These are phyloP conservation scores for Earliella scabrosa DNA, from an alignment of 1,284 basidiomycete species.

Conservation along the genomic window DNA sequence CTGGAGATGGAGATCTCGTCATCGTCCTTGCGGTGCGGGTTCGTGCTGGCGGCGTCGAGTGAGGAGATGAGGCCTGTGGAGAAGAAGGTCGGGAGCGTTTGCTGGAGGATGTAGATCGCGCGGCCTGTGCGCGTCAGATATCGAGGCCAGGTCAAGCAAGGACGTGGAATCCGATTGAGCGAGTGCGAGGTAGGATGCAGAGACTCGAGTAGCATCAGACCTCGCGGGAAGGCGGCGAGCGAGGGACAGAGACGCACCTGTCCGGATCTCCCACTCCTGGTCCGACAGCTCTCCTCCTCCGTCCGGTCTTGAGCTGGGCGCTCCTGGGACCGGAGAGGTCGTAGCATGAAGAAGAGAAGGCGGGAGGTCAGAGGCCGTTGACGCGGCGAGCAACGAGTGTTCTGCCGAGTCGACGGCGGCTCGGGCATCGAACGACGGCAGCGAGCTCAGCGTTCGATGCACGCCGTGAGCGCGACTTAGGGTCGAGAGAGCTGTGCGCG, in stretches of 20 bases:
- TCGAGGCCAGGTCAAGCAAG: too few species aligned
- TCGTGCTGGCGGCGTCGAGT: constrained; percentile 43
- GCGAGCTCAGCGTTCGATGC: too few species aligned
- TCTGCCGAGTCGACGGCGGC: too few species aligned
- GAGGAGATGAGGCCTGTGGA: constrained; percentile 62
- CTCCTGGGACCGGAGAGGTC: too few species aligned
- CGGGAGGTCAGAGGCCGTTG: too few species aligned
- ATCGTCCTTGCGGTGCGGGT: constrained; percentile 12
- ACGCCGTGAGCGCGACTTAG: too few species aligned
- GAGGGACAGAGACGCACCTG: constrained; percentile 45
- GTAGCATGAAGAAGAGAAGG: too few species aligned
- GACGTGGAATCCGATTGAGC: too few species aligned
- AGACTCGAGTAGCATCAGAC: constrained; percentile 21
- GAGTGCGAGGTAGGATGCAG: background rate
- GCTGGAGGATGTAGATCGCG: constrained; percentile 67
- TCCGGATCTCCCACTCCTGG: constrained; percentile 69
- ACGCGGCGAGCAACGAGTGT: too few species aligned
- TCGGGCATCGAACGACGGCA: too few species aligned
- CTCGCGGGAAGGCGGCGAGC: background rate
- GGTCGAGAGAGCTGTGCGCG: too few species aligned
- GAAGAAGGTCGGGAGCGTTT: constrained; percentile 78
- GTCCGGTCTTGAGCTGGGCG: too few species aligned
- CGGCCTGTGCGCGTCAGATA: constrained; percentile 65
- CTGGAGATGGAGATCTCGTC: constrained; percentile 37
- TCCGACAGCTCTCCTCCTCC: constrained; percentile 40